Percentiles rank a stretch among this genome's conserved stretches.
Evolutionary conservation across 2,329 filamentous ascomycete genomes (phyloP).

Genomic region (Orbilia javanica): DNA sequence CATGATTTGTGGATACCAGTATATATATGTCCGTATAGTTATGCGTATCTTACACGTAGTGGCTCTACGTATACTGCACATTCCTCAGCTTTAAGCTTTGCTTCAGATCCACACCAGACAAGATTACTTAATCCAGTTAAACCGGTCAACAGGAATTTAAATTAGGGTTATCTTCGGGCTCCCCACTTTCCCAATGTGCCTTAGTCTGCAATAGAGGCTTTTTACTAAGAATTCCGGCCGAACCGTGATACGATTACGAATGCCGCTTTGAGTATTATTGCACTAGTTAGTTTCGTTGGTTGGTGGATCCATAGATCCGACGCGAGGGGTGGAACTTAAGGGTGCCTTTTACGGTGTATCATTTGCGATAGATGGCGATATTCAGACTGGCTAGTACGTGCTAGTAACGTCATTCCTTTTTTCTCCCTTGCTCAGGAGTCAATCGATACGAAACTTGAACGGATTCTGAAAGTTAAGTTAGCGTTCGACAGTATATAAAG

Average conservation of each 20-base stretch:
- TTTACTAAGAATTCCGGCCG: slow-evolving; percentile 10
- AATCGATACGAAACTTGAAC: neutral
- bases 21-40: too few species aligned
- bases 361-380: slow-evolving; percentile 17
- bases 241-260: neutral
- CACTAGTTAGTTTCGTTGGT: neutral
- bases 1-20: too few species aligned
- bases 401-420: neutral
- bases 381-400: neutral
- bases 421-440: too few species aligned
- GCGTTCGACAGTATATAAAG: slow-evolving; percentile 4
- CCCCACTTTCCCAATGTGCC: slow-evolving; percentile 26
- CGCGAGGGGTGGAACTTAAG: too few species aligned
- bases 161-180: slow-evolving; percentile 7
- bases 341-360: too few species aligned
- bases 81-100: too few species aligned
- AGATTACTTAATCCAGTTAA: neutral
- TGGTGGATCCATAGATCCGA: too few species aligned
- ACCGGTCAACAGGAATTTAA: neutral
- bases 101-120: neutral
- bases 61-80: too few species aligned
- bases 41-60: too few species aligned
- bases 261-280: neutral
- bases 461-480: neutral
- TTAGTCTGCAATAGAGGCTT: neutral